These are phyloP conservation scores for Dorcoceras hygrometricum DNA, from an alignment of 257 asterid genomes.

Conservation along the genomic window DNA sequence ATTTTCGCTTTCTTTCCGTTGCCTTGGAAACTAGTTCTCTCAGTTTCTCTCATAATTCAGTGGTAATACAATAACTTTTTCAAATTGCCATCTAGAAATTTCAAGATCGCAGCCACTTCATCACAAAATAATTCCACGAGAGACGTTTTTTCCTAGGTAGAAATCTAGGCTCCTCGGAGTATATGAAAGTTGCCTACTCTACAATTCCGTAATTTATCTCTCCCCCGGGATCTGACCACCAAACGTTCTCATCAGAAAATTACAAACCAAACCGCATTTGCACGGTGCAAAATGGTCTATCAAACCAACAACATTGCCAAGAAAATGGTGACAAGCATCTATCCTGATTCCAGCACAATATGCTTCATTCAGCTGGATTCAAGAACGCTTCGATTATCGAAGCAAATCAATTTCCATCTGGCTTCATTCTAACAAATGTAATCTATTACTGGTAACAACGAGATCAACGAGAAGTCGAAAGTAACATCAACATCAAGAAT, in stretches of 20 bases:
- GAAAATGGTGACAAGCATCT: not conserved
- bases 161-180: not conserved
- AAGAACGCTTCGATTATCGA: not conserved
- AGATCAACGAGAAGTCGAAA: conserved; percentile 12
- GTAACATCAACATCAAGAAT: conserved; percentile 11
- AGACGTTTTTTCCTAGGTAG: not conserved
- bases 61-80: conserved; percentile 8
- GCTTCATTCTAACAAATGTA: conserved; percentile 17
- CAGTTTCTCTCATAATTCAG: not conserved
- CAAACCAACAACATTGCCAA: conserved; percentile 5
- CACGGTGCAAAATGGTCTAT: not conserved
- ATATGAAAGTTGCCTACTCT: not conserved
- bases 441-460: conserved; percentile 6
- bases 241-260: not conserved
- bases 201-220: not conserved
- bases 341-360: not conserved
- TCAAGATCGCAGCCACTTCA: conserved; percentile 8
- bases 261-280: not conserved
- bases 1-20: not conserved
- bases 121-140: not conserved
- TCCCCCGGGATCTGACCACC: not conserved
- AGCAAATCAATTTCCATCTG: conserved; percentile 3
- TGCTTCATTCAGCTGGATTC: not conserved
- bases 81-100: not conserved
- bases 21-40: not conserved